phyloP scores from a whole-genome alignment of 106 monocot species.

The Dioscorea zingiberensis region DNA sequence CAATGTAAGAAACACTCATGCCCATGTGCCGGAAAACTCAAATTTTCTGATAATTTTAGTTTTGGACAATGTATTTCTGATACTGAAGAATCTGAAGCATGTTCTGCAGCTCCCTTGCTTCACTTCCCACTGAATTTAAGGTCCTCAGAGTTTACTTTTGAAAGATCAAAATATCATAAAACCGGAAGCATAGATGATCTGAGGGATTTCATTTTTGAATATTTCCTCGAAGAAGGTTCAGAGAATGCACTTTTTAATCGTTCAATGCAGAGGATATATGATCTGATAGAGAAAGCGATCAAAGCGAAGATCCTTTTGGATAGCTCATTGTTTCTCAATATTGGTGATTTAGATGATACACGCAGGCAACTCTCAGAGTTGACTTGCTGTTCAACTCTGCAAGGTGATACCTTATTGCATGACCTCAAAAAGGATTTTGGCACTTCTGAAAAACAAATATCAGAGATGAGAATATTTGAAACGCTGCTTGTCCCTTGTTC shows the following conservation, averaged over 20 bases:
- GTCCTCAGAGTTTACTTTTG: constrained; percentile 13
- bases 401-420: constrained; percentile 2
- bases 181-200: constrained; percentile 19
- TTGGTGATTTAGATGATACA: constrained; percentile 10
- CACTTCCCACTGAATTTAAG: constrained; percentile 20
- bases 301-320: constrained; percentile 11
- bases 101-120: constrained; percentile 2
- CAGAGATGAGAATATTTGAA: constrained; percentile 11
- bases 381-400: constrained; percentile 2
- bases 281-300: constrained; percentile 8
- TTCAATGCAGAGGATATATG: constrained; percentile 23
- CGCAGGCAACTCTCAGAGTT: constrained; percentile 5
- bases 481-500: constrained; percentile 13
- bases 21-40: constrained; percentile 9
- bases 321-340: constrained; percentile 17
- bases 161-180: constrained; percentile 29
- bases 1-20: constrained; percentile 9
- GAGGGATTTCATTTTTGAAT: constrained; percentile 10
- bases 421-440: background rate
- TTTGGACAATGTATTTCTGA: no score
- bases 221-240: constrained; percentile 6
- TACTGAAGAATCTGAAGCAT: constrained; percentile 1
- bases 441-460: constrained; percentile 1
- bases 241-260: constrained; percentile 19
- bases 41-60: no score